Conservation (phyloP, 2,329 filamentous ascomycete species). For the Passalora sequoiae region DNA sequence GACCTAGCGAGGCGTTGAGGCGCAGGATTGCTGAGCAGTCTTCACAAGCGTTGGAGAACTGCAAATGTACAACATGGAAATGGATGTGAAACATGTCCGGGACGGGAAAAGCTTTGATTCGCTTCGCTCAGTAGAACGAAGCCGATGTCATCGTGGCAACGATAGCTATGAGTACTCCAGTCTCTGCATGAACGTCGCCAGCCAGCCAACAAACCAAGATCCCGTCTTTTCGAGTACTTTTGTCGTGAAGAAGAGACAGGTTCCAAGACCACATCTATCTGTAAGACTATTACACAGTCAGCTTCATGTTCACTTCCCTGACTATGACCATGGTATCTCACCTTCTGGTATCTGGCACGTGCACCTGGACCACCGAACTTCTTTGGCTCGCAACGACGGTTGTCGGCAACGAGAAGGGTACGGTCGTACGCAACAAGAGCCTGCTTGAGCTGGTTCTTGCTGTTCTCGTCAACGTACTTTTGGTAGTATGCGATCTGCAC, state of each 20-base stretch:
- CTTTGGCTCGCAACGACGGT: slow-evolving; percentile 99
- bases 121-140: slow-evolving; percentile 14
- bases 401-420: slow-evolving; percentile 96
- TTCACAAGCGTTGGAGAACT: too few species aligned
- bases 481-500: slow-evolving; percentile 87
- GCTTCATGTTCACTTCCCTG: not conserved
- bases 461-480: slow-evolving; percentile 99
- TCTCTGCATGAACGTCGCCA: slow-evolving; percentile 16
- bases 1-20: slow-evolving; percentile 18
- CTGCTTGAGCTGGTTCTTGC: slow-evolving; percentile 99
- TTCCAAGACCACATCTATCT: slow-evolving; percentile 6
- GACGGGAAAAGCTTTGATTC: slow-evolving; percentile 14
- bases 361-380: slow-evolving; percentile 94
- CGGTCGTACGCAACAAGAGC: slow-evolving; percentile 93
- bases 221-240: slow-evolving; percentile 11
- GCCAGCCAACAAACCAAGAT: slow-evolving; percentile 17
- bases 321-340: slow-evolving; percentile 13
- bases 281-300: slow-evolving; percentile 6
- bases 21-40: not conserved
- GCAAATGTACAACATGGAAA: slow-evolving; percentile 3
- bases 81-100: not conserved
- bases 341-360: slow-evolving; percentile 93
- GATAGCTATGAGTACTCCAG: slow-evolving; percentile 4
- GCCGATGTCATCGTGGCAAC: slow-evolving; percentile 8
- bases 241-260: slow-evolving; percentile 4